A percentile compares a stretch with the other conserved stretches of the same genome.
phyloP scores from a whole-genome alignment of 1,139 yeast species.

The Saccharomycopsis hybrid region DNA sequence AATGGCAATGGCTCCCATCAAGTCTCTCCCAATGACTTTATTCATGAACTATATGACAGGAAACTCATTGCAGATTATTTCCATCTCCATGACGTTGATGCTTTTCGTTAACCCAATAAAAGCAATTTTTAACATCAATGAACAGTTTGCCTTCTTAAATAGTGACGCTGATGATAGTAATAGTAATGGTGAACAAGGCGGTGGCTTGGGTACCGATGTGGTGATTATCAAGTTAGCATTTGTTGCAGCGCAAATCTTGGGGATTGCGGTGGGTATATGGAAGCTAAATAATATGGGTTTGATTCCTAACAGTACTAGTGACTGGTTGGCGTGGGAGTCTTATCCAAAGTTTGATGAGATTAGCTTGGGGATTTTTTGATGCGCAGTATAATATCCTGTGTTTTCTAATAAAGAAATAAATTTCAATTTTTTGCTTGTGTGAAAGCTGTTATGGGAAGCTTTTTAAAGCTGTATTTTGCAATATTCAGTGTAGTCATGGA shows the following conservation, averaged over 20 bases:
- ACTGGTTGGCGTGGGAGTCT: slow-evolving; percentile 85
- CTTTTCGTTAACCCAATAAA: slow-evolving; percentile 71
- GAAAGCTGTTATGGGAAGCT: not conserved
- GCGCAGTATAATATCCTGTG: not conserved
- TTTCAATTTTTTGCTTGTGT: too few relatives aligned
- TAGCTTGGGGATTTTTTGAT: slow-evolving; percentile 10
- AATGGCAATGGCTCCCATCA: slow-evolving; percentile 75
- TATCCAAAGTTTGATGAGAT: slow-evolving; percentile 16
- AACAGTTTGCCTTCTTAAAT: slow-evolving; percentile 37
- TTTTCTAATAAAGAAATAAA: not conserved
- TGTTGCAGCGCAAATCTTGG: slow-evolving; percentile 54
- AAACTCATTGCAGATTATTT: slow-evolving; percentile 79
- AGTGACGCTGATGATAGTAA: slow-evolving; percentile 17
- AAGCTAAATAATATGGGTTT: slow-evolving; percentile 85
- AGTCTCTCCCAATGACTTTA: slow-evolving; percentile 80
- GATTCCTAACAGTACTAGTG: slow-evolving; percentile 79
- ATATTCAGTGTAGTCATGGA: not conserved
- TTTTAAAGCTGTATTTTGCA: not conserved
- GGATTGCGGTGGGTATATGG: slow-evolving; percentile 74
- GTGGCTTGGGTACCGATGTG: slow-evolving; percentile 39
- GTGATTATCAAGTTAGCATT: slow-evolving; percentile 41
- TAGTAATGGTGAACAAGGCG: slow-evolving; percentile 12
- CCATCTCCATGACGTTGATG: slow-evolving; percentile 87
- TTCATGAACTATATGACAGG: slow-evolving; percentile 95
- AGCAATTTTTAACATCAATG: slow-evolving; percentile 55